Evolutionary conservation across 805 yeast genomes (phyloP), one percentile per base, ranked within the genome.

Genomic region (Priceomyces carsonii): DNA sequence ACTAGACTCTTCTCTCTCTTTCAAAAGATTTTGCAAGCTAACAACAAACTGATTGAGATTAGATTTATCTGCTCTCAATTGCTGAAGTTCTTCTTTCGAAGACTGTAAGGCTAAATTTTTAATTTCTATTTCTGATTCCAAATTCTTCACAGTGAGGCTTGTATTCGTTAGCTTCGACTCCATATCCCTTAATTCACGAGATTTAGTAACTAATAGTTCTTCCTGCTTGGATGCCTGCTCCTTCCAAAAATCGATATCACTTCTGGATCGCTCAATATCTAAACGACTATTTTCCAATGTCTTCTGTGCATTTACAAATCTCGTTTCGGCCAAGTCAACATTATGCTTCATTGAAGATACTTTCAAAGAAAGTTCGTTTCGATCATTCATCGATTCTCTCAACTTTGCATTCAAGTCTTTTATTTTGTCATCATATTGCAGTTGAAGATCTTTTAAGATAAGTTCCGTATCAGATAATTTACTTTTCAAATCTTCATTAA

Each of bases 1-100:
- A 30, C 74, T 67, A 5, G 76, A 62, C 1, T 58, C 45, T 33
- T 82, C 84, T 35, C 89, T 70, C 51, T 85, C 90, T 34, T 69
- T 69, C 37, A 79, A 77, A 25, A 78, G 51, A 2, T 78, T 50
- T 55, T 85, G 91, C 29, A 86, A 59, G 47, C 74, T 82, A 6
- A 73, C 55, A 7, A 85, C 70, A 39, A 80, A 64, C 3, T 75
- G 70, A 45, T 73, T 80, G 26, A 86, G 61, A 34, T 77, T 71
- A 5, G 71, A 57, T 47, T 77, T 79, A 50, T 88, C 95, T 3
- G 71, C 69, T 29, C 69, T 61, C 36, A 85, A 58, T 18, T 66
- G 71, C 6, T 62, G 59, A 26, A 79, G 69, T 42, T 84, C 87
- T 9, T 62, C 60, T 20, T 71, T 62, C 19, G 85, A 55, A 8